Base-by-base conservation (phyloP, 1,284 basidiomycete species). In the Papiliotrema flavescens region DNA sequence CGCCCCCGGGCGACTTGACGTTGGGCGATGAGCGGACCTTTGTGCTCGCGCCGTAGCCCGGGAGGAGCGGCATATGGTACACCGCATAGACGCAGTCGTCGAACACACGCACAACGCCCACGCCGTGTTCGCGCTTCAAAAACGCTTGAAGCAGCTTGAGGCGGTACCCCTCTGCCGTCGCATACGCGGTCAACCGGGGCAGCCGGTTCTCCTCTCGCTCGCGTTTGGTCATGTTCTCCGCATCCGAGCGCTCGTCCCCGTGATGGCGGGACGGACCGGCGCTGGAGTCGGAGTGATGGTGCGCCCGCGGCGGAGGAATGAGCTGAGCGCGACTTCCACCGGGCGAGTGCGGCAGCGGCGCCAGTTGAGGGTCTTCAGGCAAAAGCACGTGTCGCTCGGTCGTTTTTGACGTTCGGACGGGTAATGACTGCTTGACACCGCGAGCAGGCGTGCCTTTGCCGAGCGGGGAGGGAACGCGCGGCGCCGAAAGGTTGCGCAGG, bases 1-100 rank as follows among this genome's bases (percentile, higher is more conserved):
- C 85, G 37, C 80, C 83, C 19, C 79, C 75, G 3, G 82, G 81
- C 4, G 80, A 80, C 63, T 82, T 81, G 20, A 84, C 80, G 8
- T 85, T 83, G 1, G 82, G 85, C 0, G 90, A 91, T 0, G 89
- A 91, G 5, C 93, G 85, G 19, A 97, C 80, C 57, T 89, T 90
- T 6, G 88, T 85, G 36, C 85, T 84, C 1, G 87, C 86, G 0
- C 89, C 89, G 67, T 97, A 98, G 0, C 93, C 93, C 3, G 93
- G 90, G 4, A 97, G 80, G 0, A 97, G 80, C 0, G 93, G 93
- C 1, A 95, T 82, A 69, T 92, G 89, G 67, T 97, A 97, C 60
- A 93, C 90, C 47, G 86, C 89, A 76, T 94, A 97, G 60, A 92
- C 79, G 2, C 92, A 93, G 74, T 97, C 93, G 70, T 97, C 93